These are phyloP conservation scores for Hypoxylon rickii DNA, from an alignment of 495 filamentous ascomycete species.

Conservation along the genomic window DNA sequence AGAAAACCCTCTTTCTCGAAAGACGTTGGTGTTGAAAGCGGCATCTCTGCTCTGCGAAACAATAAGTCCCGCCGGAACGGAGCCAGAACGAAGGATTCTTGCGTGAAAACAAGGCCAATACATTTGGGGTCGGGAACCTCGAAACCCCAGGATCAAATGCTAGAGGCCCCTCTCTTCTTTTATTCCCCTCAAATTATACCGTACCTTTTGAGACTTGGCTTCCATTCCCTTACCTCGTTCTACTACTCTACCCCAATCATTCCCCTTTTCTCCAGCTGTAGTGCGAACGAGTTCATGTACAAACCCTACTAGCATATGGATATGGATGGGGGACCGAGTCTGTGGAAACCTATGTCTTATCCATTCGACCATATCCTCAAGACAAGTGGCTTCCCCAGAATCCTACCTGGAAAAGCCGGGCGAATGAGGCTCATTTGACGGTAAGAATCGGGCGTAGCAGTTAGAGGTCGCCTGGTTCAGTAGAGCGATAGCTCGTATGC, in stretches of 20 bases:
- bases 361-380: slow-evolving; percentile 10
- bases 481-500: slow-evolving; percentile 4
- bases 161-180: not conserved
- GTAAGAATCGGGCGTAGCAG: not conserved
- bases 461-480: slow-evolving; percentile 5
- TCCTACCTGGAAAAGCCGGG: slow-evolving; percentile 26
- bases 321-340: not conserved
- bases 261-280: slow-evolving; percentile 6
- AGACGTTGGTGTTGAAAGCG: slow-evolving; percentile 6
- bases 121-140: slow-evolving; percentile 9
- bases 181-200: not conserved
- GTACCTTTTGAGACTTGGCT: no score
- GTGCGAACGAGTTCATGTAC: not conserved
- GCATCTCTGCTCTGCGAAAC: slow-evolving; percentile 13
- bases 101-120: slow-evolving; percentile 7
- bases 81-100: not conserved
- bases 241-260: not conserved
- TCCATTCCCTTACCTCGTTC: not conserved
- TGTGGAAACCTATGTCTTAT: not conserved
- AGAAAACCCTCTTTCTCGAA: not conserved
- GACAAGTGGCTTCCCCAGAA: slow-evolving; percentile 17
- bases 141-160: not conserved
- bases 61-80: slow-evolving; percentile 7
- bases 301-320: not conserved
- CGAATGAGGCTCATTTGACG: slow-evolving; percentile 22